Base-by-base conservation (phyloP, 345 rosid genomes). In the Xanthoceras sorbifolium region DNA sequence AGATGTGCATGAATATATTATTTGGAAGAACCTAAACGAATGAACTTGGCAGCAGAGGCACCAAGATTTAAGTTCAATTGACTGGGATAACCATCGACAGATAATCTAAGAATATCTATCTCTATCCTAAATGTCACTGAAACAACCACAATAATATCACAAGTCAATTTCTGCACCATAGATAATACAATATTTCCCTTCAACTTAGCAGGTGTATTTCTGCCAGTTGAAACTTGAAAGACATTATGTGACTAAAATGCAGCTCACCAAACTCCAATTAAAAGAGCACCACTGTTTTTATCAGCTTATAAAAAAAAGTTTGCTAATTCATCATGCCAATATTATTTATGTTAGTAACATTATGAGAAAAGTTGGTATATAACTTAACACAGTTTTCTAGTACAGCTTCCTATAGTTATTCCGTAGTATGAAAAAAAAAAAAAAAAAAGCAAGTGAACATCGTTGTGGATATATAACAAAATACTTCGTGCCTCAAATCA, bases 401-500 rank as follows among this genome's bases (percentile, higher is more conserved):
- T 11, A 59, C 3, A 62, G 28, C 28, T 3, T 1, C 44, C 29
- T 3, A 62, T 62, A 62, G 18, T 62, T 72, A 38, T 17, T 28
- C 28, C 28, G 4, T 15, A 1, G 26, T 29, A 73, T 15, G 67
- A 73, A 62, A 61, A 73, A 11, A 61, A 20, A 18, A 73, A 62
- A 61, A 73, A 11, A 61, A 20, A 18, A 71, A 11, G 8, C 31
- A 71, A 55, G 55, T 0, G 0, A 9, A 60, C 46, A 60, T 29
- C 6, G 11, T 12, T 46, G 14, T 62, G 10, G 17, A 28, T 10
- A 11, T 26, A 40, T n/a, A 28, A 15, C 14, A 44, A 73, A 64
- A 29, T 48, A 52, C 36, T 29, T 11, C 42, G 66, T 48, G 54
- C 73, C 60, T 66, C 25, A 74, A 42, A 78, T 38, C 42, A 11